Evolutionary conservation across 805 yeast genomes (phyloP), one percentile per base, ranked within the genome.

Genomic region (Teunomyces lycoperdinae): DNA sequence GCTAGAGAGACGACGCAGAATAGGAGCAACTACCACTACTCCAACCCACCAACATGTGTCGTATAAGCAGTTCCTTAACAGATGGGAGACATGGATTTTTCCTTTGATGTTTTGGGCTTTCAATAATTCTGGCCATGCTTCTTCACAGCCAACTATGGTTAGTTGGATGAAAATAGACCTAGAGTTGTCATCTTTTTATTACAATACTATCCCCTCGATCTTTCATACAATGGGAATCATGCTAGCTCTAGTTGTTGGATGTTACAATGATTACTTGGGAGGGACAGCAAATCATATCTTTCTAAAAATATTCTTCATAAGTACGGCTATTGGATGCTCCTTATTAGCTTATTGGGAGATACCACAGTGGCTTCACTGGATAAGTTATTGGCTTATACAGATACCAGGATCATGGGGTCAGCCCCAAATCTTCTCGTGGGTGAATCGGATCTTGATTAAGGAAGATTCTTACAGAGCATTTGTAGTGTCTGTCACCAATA

Each of bases 131-230:
- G 55, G 67, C 45, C 66, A 71, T n/a, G 56, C 58, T 1, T 49
- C 41, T 27, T 42, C 65, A 4, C 77, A 71, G 45, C 79, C 79
- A 13, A 68, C 80, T 0, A 67, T 77, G 50, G 62, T 66, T 16
- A 60, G 71, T 5, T 79, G 81, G 81, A 76, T 73, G 63, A 70
- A 70, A 49, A 51, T 50, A 29, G 70, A 64, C 33, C 58, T 68
- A 33, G 56, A 61, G 7, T 60, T 73, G 38, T 50, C 65, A 1
- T 56, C 73, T 0, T 54, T 54, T 10, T 51, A 66, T 44, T 74
- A 74, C 52, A 75, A 76, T 50, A 64, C 60, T 7, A 71, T 69
- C 46, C 80, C 80, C 1, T 66, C 78, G 0, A 59, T 66, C 5
- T 53, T 73, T 10, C 55, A 62, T 32, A 78, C 71, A 14, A 58